Evolutionary conservation across 1,284 basidiomycete genomes (phyloP), one percentile per base, ranked within the genome.

Genomic region (Fomes fomentarius): DNA sequence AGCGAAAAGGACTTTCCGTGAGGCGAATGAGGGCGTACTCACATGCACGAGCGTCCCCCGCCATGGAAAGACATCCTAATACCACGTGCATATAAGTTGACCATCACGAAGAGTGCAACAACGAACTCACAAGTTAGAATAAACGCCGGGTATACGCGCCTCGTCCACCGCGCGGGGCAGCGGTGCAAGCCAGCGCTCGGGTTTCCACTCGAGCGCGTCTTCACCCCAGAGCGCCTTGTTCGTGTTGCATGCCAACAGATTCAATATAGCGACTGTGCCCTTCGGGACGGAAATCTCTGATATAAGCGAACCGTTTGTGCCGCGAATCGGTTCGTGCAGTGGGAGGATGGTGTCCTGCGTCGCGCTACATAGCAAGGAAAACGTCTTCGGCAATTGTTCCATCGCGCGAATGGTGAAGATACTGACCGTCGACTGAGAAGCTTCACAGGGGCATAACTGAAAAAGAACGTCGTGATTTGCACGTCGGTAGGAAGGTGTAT

Each of bases 191-290:
- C 68, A 70, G 0, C 70, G 64, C 43, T 70, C 67, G 1, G 69
- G 69, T 76, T 67, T 78, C 71, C 80, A 85, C 50, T 81, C 76
- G 24, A 61, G 54, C 8, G 80, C 76, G 62, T 85, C 83, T 38
- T 76, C 72, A 8, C 84, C 83, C 83, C 84, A 86, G 4, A 84
- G 66, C 2, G 71, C 66, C 56, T 72, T 75, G 38, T 71, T 67
- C 9, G 72, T 63, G 62, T 87, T 84, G 46, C 82, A 62, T 0
- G 71, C 67, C 4, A 73, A 54, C 14, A 84, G 77, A 2, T 82
- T 79, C 22, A 84, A 69, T 11, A 77, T 50, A 0, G 83, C 56
- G 0, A 66, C 60, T 47, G 83, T 79, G 7, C 79, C 82, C 58
- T 80, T 79, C 17, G 66, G 61, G 6, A 79, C 66, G 0, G 71